Percentiles rank a stretch among this genome's conserved stretches.
phyloP scores from a whole-genome alignment of 2,329 filamentous ascomycete genomes.

The Ceratocystis harringtonii region DNA sequence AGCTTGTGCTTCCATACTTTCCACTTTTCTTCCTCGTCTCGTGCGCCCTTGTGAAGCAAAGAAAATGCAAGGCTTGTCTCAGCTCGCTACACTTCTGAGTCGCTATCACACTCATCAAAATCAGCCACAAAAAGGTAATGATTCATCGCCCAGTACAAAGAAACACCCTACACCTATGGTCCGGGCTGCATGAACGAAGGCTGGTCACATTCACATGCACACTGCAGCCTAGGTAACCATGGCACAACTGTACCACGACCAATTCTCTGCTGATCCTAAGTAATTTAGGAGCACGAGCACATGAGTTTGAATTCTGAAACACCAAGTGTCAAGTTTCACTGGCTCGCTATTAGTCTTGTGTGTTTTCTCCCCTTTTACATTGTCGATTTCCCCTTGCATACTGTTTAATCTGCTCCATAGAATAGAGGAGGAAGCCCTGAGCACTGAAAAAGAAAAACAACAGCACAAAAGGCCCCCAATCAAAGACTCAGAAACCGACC shows the following conservation, averaged over 20 bases:
- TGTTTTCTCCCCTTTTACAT: conserved; percentile 15
- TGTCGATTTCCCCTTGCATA: conserved; percentile 3
- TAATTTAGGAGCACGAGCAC: not conserved
- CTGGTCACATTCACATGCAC: not conserved
- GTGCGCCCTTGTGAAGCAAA: not conserved
- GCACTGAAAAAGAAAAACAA: too few species aligned
- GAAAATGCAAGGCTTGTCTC: not conserved
- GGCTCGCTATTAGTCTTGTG: not conserved
- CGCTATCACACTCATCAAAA: not conserved
- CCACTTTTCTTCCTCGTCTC: not conserved
- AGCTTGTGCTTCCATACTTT: not conserved
- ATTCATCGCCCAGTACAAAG: not conserved
- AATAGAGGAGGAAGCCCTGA: too few species aligned
- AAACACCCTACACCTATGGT: not conserved
- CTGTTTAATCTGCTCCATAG: not conserved
- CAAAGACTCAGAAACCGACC: not conserved
- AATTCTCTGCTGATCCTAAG: not conserved
- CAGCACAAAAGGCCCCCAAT: too few species aligned
- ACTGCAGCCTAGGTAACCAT: not conserved
- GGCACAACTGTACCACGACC: not conserved
- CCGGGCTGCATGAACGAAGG: not conserved
- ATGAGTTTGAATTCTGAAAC: conserved; percentile 4
- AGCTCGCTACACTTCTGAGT: not conserved
- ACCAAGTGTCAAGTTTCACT: conserved; percentile 10
- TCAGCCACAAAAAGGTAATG: not conserved